A percentile compares a stretch with the other conserved stretches of the same genome.
Evolutionary conservation across 805 yeast species (phyloP).

Genomic region (Candida ficus): DNA sequence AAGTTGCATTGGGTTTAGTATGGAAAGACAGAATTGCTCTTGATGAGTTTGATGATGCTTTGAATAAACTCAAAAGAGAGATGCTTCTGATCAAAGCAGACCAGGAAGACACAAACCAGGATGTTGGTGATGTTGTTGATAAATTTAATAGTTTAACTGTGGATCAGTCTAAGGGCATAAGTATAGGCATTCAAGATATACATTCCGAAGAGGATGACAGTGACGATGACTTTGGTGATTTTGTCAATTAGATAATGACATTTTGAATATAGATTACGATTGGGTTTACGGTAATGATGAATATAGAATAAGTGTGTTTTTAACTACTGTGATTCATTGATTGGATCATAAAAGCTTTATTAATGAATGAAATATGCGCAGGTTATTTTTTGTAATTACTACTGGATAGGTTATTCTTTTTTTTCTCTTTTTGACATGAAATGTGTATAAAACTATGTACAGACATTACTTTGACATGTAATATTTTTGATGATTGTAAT

Average conservation of each 20-base stretch:
- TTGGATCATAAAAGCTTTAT: no score
- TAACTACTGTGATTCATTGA: no score
- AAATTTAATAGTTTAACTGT: neutral
- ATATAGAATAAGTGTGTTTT: no score
- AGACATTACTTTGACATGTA: slow-evolving; percentile 1
- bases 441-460: slow-evolving; percentile 9
- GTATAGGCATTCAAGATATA: neutral
- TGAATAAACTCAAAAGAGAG: slow-evolving; percentile 3
- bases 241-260: slow-evolving; percentile 10
- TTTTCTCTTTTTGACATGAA: neutral
- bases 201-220: slow-evolving; percentile 3
- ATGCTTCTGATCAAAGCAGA: neutral
- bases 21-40: slow-evolving; percentile 1
- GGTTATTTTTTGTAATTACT: no score
- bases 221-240: slow-evolving; percentile 25
- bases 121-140: neutral
- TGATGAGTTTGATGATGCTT: slow-evolving; percentile 1
- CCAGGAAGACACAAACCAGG: neutral
- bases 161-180: neutral
- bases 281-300: no score
- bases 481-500: neutral
- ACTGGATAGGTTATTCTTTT: neutral
- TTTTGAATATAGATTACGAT: neutral
- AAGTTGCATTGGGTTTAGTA: slow-evolving; percentile 38
- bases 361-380: no score